Evolutionary conservation across 495 filamentous ascomycete species (phyloP), one percentile per base, ranked within the genome.

Genomic region (Neurospora sp.): DNA sequence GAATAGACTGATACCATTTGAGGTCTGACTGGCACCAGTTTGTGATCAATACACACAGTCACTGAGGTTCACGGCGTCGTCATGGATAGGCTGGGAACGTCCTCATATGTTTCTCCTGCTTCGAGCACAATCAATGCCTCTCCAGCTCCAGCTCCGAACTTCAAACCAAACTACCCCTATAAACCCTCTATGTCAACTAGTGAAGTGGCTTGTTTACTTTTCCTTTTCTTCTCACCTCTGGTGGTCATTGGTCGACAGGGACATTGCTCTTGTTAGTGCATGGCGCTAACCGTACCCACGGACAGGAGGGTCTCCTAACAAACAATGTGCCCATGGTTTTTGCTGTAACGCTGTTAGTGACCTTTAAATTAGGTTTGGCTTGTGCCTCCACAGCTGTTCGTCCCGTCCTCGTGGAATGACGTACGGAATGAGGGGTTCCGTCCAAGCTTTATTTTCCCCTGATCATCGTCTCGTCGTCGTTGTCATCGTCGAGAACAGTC

Each of bases 1-100:
- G 70, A 45, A 61, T 71, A 71, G 41, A 71, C 70, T 71, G 70
- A 71, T 71, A 71, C 70, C 70, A 37, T 37, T 65, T 61, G 27
- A n/a, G n/a, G n/a, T n/a, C n/a, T n/a, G n/a, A n/a, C n/a, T 61
- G 53, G 35, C 14, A 14, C 1, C 5, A 10, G 20, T 7, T 22
- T 22, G 12, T 22, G 53, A 16, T 27, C 27, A 27, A 42, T 1
- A n/a, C 5, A 31, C 47, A 31, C 53, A 61, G 27, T 18, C 27
- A 61, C 6, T 35, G 12, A 61, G 20, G 12, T 61, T 31, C 12
- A 61, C 53, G 12, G 8, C 27, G 53, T 61, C 5, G 47, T 10
- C 6, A 7, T 61, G 10, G 14, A 35, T 61, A 7, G 53, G 14
- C 14, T 61, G 20, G 4, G 12, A 61, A 22, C 9, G 42, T 20